Percentiles rank a stretch among this genome's conserved stretches.
Conservation (phyloP, 192 early-diverging fungal genomes). For the Dimargaris xerosporica region DNA sequence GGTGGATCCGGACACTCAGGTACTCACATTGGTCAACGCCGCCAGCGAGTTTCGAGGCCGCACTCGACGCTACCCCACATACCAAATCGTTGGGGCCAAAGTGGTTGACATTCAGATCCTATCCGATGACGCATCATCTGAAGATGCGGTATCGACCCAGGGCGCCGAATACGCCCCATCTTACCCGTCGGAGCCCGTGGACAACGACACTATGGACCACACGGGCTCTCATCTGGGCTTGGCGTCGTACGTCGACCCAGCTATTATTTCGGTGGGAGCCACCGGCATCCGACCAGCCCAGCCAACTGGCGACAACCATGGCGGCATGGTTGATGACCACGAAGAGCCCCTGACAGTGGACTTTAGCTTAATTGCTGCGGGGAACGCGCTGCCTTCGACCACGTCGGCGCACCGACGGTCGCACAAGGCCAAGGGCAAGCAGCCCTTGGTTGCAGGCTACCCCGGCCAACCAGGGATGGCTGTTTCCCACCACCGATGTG, state of each 20-base stretch:
- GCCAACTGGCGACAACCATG: not conserved
- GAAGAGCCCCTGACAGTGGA: slow-evolving; percentile 1
- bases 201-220: not conserved
- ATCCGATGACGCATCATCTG: slow-evolving; percentile 15
- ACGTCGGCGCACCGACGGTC: not conserved
- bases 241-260: slow-evolving; percentile 30
- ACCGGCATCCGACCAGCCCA: not conserved
- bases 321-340: not conserved
- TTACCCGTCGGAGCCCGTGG: slow-evolving; percentile 11
- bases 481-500: not conserved
- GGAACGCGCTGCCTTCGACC: not conserved
- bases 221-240: no score
- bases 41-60: slow-evolving; percentile 16
- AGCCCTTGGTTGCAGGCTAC: not conserved
- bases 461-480: not conserved
- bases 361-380: not conserved
- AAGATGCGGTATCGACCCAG: slow-evolving; percentile 14
- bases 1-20: slow-evolving; percentile 41
- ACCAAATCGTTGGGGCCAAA: slow-evolving; percentile 41
- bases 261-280: slow-evolving; percentile 38
- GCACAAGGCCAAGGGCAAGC: slow-evolving; percentile 16
- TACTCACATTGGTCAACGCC: slow-evolving; percentile 31
- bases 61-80: slow-evolving; percentile 24
- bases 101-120: slow-evolving; percentile 49
- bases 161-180: slow-evolving; percentile 16